Percentiles rank a stretch among this genome's conserved stretches.
These are phyloP conservation scores for Coprinopsis marcescibilis DNA, from an alignment of 768 basidiomycete genomes.

Conservation along the genomic window DNA sequence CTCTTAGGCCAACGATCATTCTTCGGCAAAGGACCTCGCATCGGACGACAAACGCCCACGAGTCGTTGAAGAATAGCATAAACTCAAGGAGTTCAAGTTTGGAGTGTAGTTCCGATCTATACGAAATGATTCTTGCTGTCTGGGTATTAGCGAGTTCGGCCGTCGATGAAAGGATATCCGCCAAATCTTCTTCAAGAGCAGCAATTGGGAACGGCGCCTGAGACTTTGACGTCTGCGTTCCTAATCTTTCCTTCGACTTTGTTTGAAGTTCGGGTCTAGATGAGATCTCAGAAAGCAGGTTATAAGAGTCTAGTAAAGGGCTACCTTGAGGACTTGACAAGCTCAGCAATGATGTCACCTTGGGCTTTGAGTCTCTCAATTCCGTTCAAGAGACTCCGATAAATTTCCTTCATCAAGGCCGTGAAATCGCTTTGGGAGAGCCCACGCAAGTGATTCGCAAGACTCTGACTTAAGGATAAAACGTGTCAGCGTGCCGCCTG, in stretches of 20 bases:
- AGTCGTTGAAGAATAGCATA: slow-evolving; percentile 72
- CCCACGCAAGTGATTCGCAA: slow-evolving; percentile 52
- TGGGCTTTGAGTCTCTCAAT: slow-evolving; percentile 66
- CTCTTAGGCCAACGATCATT: slow-evolving; percentile 92
- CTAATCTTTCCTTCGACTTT: no score
- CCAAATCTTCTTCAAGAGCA: slow-evolving; percentile 57
- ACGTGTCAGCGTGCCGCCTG: not conserved
- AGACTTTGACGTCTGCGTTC: not conserved
- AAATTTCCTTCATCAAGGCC: slow-evolving; percentile 53
- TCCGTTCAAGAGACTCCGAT: slow-evolving; percentile 53
- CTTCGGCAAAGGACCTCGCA: slow-evolving; percentile 81
- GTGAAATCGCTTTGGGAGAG: slow-evolving; percentile 71
- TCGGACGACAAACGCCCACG: slow-evolving; percentile 86
- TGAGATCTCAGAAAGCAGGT: not conserved
- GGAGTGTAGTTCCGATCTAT: slow-evolving; percentile 76
- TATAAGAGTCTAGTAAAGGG: slow-evolving; percentile 8
- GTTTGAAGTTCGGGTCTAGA: slow-evolving; percentile 3
- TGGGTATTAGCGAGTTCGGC: slow-evolving; percentile 84
- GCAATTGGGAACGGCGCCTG: slow-evolving; percentile 24
- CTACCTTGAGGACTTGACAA: slow-evolving; percentile 44
- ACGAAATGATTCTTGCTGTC: slow-evolving; percentile 69
- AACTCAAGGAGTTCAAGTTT: slow-evolving; percentile 69
- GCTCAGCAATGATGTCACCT: slow-evolving; percentile 47
- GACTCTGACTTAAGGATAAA: slow-evolving; percentile 28
- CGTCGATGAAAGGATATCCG: slow-evolving; percentile 71